Conservation (phyloP, 257 asterid species). For the Rubia yunnanensis region DNA sequence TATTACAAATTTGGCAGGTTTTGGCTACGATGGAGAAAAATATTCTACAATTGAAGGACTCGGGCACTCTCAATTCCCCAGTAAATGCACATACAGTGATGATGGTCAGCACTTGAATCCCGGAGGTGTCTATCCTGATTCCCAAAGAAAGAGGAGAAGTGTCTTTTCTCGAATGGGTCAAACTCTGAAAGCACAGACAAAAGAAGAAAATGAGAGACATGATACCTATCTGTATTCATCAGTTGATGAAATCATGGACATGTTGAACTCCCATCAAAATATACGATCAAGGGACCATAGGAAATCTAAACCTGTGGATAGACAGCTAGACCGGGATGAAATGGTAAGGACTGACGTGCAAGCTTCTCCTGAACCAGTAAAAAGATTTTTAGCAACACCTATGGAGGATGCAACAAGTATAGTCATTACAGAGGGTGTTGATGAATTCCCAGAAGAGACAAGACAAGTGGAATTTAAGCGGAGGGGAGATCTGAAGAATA, state of each 20-base stretch:
- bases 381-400: slow-evolving; percentile 6
- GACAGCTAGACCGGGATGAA: slow-evolving; percentile 18
- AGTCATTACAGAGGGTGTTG: slow-evolving; percentile 16
- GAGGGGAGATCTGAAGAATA: slow-evolving; percentile 38
- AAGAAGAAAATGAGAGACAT: slow-evolving; percentile 18
- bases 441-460: slow-evolving; percentile 41
- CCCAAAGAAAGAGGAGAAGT: slow-evolving; percentile 34
- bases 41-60: slow-evolving; percentile 19
- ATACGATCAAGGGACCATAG: slow-evolving; percentile 18
- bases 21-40: slow-evolving; percentile 17
- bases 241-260: slow-evolving; percentile 59
- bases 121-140: slow-evolving; percentile 24
- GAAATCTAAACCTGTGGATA: slow-evolving; percentile 19
- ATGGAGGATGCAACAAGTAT: slow-evolving; percentile 18
- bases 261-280: slow-evolving; percentile 29
- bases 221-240: slow-evolving; percentile 36
- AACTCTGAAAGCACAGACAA: slow-evolving; percentile 11
- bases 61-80: slow-evolving; percentile 10
- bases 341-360: slow-evolving; percentile 17
- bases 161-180: slow-evolving; percentile 57
- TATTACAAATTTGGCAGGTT: slow-evolving; percentile 12
- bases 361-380: slow-evolving; percentile 8
- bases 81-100: slow-evolving; percentile 10
- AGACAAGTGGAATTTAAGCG: slow-evolving; percentile 58
- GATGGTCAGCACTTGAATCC: slow-evolving; percentile 15